Evolutionary conservation across 495 filamentous ascomycete species (phyloP).

Genomic region (Aspergillus bertholletiae): DNA sequence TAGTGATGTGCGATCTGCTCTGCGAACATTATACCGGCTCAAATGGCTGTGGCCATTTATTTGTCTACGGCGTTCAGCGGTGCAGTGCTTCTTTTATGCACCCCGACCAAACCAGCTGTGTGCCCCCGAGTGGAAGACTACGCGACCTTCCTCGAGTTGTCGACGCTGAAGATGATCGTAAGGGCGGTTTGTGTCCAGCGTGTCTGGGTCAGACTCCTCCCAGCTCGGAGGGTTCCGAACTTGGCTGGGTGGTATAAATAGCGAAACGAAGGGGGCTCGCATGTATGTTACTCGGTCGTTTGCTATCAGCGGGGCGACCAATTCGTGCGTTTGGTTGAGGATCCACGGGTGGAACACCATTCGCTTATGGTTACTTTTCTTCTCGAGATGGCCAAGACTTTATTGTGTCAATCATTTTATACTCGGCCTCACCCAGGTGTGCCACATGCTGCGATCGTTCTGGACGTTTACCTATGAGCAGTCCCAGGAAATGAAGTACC

Average conservation of each 20-base stretch:
- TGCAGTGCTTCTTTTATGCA: not conserved
- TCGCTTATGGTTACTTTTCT: too few relatives aligned
- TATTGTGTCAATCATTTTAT: too few relatives aligned
- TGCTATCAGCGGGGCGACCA: too few relatives aligned
- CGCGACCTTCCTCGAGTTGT: not conserved
- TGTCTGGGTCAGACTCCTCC: not conserved
- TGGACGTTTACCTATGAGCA: too few relatives aligned
- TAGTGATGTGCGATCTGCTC: not conserved
- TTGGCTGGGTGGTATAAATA: not conserved
- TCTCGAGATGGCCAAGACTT: too few relatives aligned
- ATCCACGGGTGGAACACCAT: too few relatives aligned
- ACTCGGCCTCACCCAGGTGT: too few relatives aligned
- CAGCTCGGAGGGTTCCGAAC: not conserved
- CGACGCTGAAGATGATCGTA: not conserved
- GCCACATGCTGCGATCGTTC: too few relatives aligned
- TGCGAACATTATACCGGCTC: not conserved
- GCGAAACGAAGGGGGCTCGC: too few relatives aligned
- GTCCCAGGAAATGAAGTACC: too few relatives aligned
- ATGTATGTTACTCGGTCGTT: too few relatives aligned
- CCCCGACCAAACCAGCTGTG: not conserved
- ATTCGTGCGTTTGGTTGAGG: too few relatives aligned
- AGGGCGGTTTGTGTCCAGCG: not conserved
- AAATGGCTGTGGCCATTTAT: not conserved
- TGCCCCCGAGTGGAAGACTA: not conserved
- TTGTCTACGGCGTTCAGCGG: not conserved